Conservation (phyloP, 805 yeast species). For the Cephaloascus fragrans region DNA sequence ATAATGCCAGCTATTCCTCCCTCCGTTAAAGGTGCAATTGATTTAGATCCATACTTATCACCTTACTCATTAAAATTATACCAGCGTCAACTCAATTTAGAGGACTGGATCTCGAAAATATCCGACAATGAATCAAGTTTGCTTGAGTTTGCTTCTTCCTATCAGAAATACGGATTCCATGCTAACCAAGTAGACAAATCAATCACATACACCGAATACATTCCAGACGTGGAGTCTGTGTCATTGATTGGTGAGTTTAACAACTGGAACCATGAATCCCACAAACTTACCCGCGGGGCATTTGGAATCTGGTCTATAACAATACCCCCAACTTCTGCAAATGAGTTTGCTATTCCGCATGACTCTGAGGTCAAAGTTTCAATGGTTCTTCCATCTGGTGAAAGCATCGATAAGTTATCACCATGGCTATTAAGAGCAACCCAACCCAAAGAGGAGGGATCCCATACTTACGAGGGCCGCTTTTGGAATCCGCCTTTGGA, state of each 20-base stretch:
- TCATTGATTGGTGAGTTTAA: constrained; percentile 90
- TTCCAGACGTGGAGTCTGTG: constrained; percentile 76
- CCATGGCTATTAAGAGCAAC: constrained; percentile 87
- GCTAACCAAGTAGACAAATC: constrained; percentile 40
- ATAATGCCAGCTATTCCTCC: constrained; percentile 1
- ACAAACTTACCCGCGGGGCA: constrained; percentile 49
- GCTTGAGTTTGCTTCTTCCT: constrained; percentile 64
- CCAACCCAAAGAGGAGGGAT: constrained; percentile 47
- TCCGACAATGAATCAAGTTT: constrained; percentile 56
- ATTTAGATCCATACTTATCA: constrained; percentile 77
- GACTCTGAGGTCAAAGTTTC: constrained; percentile 69
- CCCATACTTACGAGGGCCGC: constrained; percentile 65
- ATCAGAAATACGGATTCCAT: constrained; percentile 69
- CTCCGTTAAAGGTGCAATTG: constrained; percentile 49
- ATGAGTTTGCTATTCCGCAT: constrained; percentile 65
- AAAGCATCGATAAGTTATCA: constrained; percentile 69
- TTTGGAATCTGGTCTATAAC: constrained; percentile 63
- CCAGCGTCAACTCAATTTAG: constrained; percentile 57
- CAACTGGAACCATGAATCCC: constrained; percentile 55
- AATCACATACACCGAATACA: constrained; percentile 71
- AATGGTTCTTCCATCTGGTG: constrained; percentile 57
- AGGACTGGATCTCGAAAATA: constrained; percentile 50
- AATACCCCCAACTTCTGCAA: constrained; percentile 44
- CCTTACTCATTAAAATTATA: constrained; percentile 65
- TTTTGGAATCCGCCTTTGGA: constrained; percentile 76